Conservation (phyloP, 73 alveolate genomes). For the Paramecium octaurelia region DNA sequence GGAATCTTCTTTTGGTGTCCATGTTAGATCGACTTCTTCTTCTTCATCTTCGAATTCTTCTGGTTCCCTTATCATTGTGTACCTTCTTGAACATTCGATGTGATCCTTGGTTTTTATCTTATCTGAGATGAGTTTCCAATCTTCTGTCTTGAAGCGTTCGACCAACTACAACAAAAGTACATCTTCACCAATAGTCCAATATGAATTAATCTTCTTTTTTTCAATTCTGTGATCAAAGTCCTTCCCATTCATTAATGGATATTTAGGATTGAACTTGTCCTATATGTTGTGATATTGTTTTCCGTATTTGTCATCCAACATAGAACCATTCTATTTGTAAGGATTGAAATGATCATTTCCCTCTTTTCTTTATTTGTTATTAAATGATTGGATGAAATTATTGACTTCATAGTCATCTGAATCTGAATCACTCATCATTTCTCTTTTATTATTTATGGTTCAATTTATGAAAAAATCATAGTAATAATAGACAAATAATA, state of each 20-base stretch:
- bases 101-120: not conserved
- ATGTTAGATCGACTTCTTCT: not conserved
- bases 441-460: not conserved
- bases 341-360: not conserved
- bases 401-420: not conserved
- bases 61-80: not conserved
- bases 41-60: not conserved
- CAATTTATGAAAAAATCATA: not conserved
- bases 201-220: not conserved
- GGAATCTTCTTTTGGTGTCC: not conserved
- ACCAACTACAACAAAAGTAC: not conserved
- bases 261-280: not conserved
- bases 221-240: not conserved
- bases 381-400: not conserved
- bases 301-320: not conserved
- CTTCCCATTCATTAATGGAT: not conserved
- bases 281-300: not conserved
- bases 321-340: not conserved
- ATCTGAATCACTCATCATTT: not conserved
- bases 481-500: not conserved
- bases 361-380: not conserved
- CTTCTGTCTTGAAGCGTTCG: not conserved
- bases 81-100: not conserved
- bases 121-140: slow-evolving; percentile 7
- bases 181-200: slow-evolving; percentile 1